Percentiles rank a stretch among this genome's conserved stretches.
Evolutionary conservation across 179 eudicot genomes (phyloP).

Genomic region (Beta macrorhiza): DNA sequence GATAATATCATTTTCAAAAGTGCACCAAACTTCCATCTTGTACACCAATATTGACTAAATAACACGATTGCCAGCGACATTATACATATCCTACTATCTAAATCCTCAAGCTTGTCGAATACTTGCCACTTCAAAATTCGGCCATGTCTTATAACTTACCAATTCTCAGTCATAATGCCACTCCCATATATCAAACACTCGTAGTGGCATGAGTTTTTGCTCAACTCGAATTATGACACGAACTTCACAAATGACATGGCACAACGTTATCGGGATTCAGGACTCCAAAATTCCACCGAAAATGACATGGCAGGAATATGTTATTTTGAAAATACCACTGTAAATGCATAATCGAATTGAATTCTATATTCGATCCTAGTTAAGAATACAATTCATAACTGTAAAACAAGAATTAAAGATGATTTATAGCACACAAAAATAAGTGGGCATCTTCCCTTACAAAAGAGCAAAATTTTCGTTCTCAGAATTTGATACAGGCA

Average conservation of each 20-base stretch:
- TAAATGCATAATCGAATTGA: no score
- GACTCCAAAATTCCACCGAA: no score
- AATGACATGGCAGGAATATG: no score
- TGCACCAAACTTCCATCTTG: not conserved
- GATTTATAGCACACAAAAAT: not conserved
- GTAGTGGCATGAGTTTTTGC: no score
- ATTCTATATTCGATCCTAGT: not conserved
- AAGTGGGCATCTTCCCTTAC: constrained; percentile 11
- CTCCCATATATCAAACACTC: no score
- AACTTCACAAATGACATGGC: no score
- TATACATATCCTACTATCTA: constrained; percentile 13
- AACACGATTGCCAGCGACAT: constrained; percentile 10
- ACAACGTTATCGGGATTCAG: no score
- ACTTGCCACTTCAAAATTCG: not conserved
- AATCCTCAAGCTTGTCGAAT: not conserved
- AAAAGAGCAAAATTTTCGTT: constrained; percentile 4
- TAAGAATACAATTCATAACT: no score
- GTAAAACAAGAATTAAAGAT: not conserved
- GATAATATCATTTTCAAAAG: not conserved
- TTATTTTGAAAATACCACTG: no score
- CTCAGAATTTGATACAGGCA: not conserved
- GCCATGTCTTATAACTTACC: not conserved
- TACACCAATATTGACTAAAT: not conserved
- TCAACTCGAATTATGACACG: no score
- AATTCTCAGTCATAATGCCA: no score